These are phyloP conservation scores for Thalassiosira exigua DNA, from an alignment of 352 stramenopile species.

Conservation along the genomic window DNA sequence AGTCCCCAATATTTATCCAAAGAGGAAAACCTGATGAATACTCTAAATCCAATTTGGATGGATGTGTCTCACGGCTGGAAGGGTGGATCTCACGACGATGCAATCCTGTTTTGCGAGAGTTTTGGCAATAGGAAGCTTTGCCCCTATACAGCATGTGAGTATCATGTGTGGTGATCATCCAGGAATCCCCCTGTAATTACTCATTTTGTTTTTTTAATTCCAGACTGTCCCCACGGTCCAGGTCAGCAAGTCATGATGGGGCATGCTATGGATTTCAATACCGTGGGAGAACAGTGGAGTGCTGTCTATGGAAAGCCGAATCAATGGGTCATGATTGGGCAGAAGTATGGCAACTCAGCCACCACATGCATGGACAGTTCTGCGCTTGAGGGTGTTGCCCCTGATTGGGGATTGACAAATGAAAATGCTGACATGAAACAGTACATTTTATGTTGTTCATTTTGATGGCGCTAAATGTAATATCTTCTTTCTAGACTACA, in stretches of 20 bases:
- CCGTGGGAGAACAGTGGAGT: conserved; percentile 30
- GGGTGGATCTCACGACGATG: conserved; percentile 27
- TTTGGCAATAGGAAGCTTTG: conserved; percentile 6
- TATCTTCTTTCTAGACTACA: no score
- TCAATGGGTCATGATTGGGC: conserved; percentile 46
- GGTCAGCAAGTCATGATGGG: conserved; percentile 19
- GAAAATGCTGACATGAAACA: conserved; percentile 13
- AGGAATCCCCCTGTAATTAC: background rate
- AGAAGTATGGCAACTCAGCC: conserved; percentile 41
- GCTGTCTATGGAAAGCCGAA: conserved; percentile 24
- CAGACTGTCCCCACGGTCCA: conserved; percentile 34
- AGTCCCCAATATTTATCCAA: conserved; percentile 2
- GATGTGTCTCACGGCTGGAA: conserved; percentile 14
- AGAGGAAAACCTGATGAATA: conserved; percentile 23
- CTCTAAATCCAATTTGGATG: conserved; percentile 32
- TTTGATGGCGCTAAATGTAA: conserved; percentile 21
- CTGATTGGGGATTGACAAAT: conserved; percentile 38
- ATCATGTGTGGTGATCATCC: no score
- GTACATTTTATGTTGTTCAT: conserved; percentile 15
- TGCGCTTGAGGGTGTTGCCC: conserved; percentile 22
- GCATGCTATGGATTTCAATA: conserved; percentile 41
- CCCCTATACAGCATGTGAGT: conserved; percentile 21
- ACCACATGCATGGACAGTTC: conserved; percentile 44
- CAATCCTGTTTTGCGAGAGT: conserved; percentile 12
- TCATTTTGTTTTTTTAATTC: background rate